These are phyloP conservation scores for Scenedesmus sp. DNA, from an alignment of 163 green algal species.

Conservation along the genomic window DNA sequence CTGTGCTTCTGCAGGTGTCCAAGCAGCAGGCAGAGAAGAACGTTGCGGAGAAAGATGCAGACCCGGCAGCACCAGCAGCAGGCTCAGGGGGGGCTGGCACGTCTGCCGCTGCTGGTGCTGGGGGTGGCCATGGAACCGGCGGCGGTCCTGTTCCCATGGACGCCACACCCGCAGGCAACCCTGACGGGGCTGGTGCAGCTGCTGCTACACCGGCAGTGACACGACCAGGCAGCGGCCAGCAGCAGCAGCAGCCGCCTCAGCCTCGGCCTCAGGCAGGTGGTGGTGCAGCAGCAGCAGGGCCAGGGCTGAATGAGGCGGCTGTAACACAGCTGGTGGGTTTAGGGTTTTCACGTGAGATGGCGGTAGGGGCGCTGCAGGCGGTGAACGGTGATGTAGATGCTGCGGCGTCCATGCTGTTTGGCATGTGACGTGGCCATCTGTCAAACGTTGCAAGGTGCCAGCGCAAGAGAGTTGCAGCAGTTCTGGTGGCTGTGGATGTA, in stretches of 20 bases:
- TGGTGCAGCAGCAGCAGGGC: conserved; percentile 1
- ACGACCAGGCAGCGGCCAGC: background rate
- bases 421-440: conserved; percentile 4
- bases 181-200: background rate
- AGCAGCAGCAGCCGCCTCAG: background rate
- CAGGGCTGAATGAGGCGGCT: conserved; percentile 34
- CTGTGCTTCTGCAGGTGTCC: conserved; percentile 14
- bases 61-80: background rate
- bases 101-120: conserved; percentile 14
- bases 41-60: background rate
- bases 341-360: conserved; percentile 56
- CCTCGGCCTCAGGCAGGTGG: background rate
- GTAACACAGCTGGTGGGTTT: conserved; percentile 65
- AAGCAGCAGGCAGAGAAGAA: conserved; percentile 55
- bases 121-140: background rate
- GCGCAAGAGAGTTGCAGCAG: conserved; percentile 19
- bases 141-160: background rate
- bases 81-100: background rate
- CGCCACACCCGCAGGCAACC: background rate
- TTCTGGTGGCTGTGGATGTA: conserved; percentile 24
- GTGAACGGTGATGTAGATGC: conserved; percentile 68
- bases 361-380: conserved; percentile 60
- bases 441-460: conserved; percentile 55
- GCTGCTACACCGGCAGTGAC: conserved; percentile 2
- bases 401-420: conserved; percentile 73